Evolutionary conservation across 495 filamentous ascomycete genomes (phyloP), one percentile per base, ranked within the genome.

Genomic region (Gamarada debralockiae): DNA sequence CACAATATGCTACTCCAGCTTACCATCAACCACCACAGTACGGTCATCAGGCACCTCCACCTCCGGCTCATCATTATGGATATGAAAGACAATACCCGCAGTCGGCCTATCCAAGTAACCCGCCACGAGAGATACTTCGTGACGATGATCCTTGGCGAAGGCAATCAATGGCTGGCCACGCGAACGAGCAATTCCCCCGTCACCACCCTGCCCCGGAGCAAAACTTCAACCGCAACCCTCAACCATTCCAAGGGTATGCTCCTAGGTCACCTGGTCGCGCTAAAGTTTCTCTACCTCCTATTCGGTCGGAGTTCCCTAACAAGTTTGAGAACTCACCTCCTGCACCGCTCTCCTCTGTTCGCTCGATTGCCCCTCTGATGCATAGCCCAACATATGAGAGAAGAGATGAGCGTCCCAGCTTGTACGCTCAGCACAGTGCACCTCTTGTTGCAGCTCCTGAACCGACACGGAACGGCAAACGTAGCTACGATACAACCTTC

Each of bases 401-500:
- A 4, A 23, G n/a, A 12, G 24, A 39, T 10, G 53, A 44, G 13
- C 34, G 49, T 23, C 34, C 53, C 40, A 34, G 17, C 24, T 20
- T 31, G 20, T 57, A 55, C 24, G 15, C 7, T 45, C 40, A 58
- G 18, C 31, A 24, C 47, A 2, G 43, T 48, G 23, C n/a, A 20
- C 41, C 48, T 31, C 18, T 43, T 31, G 43, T 13, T 23, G 29
- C 33, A 5, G 42, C 41, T 21, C 42, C 58, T 15, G 20, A 54
- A 23, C 55, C 48, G 1, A 18, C 27, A 13, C 55, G 62, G 15
- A 18, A 51, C 9, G 48, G 56, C 17, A 70, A 69, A 50, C 60
- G 67, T 10, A 29, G 57, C 10, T 63, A 50, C 39, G 65, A 60
- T 27, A 41, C 40, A 18, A 62, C 56, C 31, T 70, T 67, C 52